These are phyloP conservation scores for Solanum etuberosum DNA, from an alignment of 257 asterid genomes.

Conservation along the genomic window DNA sequence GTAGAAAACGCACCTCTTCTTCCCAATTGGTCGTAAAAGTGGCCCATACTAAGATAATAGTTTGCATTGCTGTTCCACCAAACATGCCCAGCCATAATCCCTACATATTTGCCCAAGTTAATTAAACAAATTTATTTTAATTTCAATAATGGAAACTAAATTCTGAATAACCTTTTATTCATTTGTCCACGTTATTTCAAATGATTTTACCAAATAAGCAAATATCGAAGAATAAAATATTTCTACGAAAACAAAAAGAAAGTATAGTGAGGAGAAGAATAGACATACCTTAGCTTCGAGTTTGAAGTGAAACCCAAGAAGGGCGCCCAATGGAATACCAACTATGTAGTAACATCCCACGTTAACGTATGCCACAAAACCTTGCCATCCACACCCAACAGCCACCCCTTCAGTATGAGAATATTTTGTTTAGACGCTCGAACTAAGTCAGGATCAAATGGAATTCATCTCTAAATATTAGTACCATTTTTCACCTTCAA, in stretches of 20 bases:
- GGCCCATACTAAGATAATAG: slow-evolving; percentile 15
- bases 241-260: background rate
- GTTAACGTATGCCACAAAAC: slow-evolving; percentile 24
- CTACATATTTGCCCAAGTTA: background rate
- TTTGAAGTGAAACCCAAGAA: slow-evolving; percentile 13
- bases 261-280: background rate
- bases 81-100: slow-evolving; percentile 26
- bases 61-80: slow-evolving; percentile 23
- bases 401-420: slow-evolving; percentile 6
- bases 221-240: background rate
- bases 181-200: background rate
- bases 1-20: slow-evolving; percentile 8
- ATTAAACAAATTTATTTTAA: background rate
- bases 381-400: slow-evolving; percentile 34
- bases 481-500: background rate
- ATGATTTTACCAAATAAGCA: background rate
- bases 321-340: slow-evolving; percentile 14
- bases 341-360: slow-evolving; percentile 19
- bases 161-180: background rate
- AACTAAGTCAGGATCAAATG: no score
- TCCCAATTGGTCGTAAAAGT: slow-evolving; percentile 20
- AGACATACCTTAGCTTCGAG: slow-evolving; percentile 10
- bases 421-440: background rate
- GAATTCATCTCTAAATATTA: background rate
- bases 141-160: background rate